Conservation (phyloP, 768 basidiomycete species). For the Hygrophoropsis aurantiaca region DNA sequence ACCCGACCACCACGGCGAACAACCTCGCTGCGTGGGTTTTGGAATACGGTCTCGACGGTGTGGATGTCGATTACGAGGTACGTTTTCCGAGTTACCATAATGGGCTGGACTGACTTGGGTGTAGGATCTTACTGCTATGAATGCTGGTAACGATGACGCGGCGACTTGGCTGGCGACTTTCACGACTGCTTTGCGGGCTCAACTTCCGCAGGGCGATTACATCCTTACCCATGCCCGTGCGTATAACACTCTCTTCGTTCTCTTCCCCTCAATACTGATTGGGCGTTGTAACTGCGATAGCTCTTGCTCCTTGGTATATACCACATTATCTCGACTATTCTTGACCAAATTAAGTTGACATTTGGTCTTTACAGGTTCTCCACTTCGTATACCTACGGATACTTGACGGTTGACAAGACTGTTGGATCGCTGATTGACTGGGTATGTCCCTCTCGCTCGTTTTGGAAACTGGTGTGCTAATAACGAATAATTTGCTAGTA, state of each 20-base stretch:
- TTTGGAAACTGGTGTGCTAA: neutral
- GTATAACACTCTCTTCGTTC: conserved; percentile 25
- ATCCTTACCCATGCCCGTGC: conserved; percentile 37
- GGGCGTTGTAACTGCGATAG: conserved; percentile 31
- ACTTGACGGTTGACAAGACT: conserved; percentile 34
- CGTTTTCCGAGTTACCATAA: conserved; percentile 1
- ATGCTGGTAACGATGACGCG: conserved; percentile 49
- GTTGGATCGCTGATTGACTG: conserved; percentile 48
- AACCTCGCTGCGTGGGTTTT: conserved; percentile 67
- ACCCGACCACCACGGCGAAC: conserved; percentile 61
- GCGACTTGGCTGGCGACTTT: conserved; percentile 44
- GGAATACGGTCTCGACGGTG: conserved; percentile 60
- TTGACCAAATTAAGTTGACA: too few relatives aligned
- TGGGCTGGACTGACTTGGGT: neutral
- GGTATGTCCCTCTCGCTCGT: conserved; percentile 19
- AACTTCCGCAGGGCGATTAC: conserved; percentile 31
- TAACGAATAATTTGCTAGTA: conserved; percentile 27
- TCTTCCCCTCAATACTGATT: neutral
- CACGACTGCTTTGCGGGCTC: conserved; percentile 27
- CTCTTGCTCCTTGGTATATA: conserved; percentile 40
- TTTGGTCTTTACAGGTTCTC: conserved; percentile 43
- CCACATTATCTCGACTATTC: too few relatives aligned
- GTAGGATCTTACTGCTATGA: conserved; percentile 63
- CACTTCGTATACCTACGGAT: conserved; percentile 37
- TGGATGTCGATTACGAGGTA: conserved; percentile 75